Conservation (phyloP, 108 stramenopile genomes). For the Skeletonema tropicum region DNA sequence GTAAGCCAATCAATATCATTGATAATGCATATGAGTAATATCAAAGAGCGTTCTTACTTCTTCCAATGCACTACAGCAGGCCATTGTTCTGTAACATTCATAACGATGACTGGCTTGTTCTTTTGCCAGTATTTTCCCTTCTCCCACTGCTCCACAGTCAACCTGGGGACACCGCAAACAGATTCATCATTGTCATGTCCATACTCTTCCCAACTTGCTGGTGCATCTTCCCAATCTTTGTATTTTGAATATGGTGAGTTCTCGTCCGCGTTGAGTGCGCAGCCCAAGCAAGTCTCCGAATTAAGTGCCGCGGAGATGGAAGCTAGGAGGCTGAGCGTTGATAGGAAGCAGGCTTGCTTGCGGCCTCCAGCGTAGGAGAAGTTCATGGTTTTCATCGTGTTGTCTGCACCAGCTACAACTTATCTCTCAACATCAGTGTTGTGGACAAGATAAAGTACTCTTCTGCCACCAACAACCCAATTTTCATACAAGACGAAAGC, state of each 20-base stretch:
- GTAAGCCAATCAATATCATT: background rate
- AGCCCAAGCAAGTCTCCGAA: background rate
- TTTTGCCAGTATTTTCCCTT: constrained; percentile 31
- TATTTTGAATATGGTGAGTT: constrained; percentile 6
- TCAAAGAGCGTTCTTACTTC: constrained; percentile 16
- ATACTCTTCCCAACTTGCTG: constrained; percentile 32
- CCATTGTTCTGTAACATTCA: constrained; percentile 45
- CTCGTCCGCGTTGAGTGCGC: background rate
- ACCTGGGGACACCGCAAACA: constrained; percentile 33
- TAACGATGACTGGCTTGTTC: constrained; percentile 40
- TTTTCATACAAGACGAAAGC: background rate
- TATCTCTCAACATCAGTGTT: too few relatives aligned
- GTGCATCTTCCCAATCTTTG: constrained; percentile 39
- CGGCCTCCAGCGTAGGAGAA: background rate
- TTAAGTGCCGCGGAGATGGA: background rate
- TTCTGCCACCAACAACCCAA: background rate
- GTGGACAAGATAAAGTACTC: too few relatives aligned
- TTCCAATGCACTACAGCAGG: constrained; percentile 39
- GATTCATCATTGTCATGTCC: constrained; percentile 39
- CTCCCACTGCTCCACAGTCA: constrained; percentile 45
- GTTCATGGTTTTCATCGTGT: background rate
- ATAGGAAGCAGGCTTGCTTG: background rate
- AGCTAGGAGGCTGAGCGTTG: background rate
- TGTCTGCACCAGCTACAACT: background rate
- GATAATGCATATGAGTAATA: background rate